Base-by-base conservation (phyloP, 1,284 basidiomycete genomes). In the Porogramme epimiltina region DNA sequence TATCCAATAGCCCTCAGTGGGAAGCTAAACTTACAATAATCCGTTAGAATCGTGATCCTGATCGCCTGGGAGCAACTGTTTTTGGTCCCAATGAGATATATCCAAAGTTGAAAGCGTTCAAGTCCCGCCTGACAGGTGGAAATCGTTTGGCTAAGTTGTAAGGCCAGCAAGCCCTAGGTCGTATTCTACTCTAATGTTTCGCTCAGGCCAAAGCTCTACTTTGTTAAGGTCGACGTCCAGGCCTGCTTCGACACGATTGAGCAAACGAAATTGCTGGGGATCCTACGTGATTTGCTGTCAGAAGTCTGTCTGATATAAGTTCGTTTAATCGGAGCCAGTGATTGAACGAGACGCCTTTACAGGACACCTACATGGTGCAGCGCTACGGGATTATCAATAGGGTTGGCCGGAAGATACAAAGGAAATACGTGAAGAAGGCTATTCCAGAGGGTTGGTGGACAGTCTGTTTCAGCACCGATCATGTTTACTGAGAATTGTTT, bases 231-330 rank as follows among this genome's bases (percentile, higher is more conserved):
- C 25, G 97, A 99, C 65, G 93, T 99, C 15, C 87, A 90, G 55
- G 89, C 94, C 1, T 97, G 95, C 55, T 99, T 98, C 73, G 97
- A 99, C 70, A 94, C 91, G 0, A 98, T 99, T 57, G 87, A 95
- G 39, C 97, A 99, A 67, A 78, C 80, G 20, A 95, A 89, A 63
- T 72, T 99, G 42, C 71, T 99, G 15, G 74, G 81, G 31, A 93
- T 99, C 25, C 70, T 98, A 34, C 78, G 81, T 20, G 72, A 83
- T 1, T 65, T 95, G 8, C 77, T 97, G 28, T 85, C 85, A 2
- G 83, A 91, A 74, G 93, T 91, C 61, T 31, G 34, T n/a, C 34
- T 25, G n/a, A n/a, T n/a, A n/a, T n/a, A n/a, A n/a, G n/a, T n/a
- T n/a, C 15, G 22, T 37, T 3, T 8, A 11, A 10, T 5, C 13